These are phyloP conservation scores for Cladophialophora exuberans DNA, from an alignment of 2,329 filamentous ascomycete species.

Conservation along the genomic window DNA sequence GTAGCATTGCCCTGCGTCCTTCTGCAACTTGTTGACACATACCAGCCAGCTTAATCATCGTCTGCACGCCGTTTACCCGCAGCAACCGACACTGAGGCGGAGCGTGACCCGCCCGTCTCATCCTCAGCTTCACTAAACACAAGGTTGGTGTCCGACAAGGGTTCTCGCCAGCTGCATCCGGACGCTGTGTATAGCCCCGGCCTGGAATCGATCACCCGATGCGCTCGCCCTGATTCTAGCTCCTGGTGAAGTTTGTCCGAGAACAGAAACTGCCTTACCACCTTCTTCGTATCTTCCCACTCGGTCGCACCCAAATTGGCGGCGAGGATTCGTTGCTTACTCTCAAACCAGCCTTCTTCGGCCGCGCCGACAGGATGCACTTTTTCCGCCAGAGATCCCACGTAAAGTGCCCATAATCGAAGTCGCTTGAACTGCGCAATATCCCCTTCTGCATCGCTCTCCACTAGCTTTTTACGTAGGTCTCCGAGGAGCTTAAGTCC, in stretches of 20 bases:
- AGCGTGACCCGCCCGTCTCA: conserved; percentile 5
- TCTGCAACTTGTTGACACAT: not conserved
- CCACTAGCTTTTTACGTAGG: conserved; percentile 21
- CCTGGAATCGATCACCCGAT: conserved; percentile 24
- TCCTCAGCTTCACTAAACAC: conserved; percentile 3
- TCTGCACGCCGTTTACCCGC: conserved; percentile 23
- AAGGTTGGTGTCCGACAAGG: conserved; percentile 17
- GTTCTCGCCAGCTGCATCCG: conserved; percentile 32
- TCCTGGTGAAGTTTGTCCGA: conserved; percentile 29
- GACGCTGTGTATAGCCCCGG: conserved; percentile 30
- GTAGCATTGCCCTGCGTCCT: not conserved
- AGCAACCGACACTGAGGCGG: not conserved
- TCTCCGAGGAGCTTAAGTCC: conserved; percentile 28
- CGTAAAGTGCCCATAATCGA: conserved; percentile 30
- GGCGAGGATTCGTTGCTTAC: conserved; percentile 10
- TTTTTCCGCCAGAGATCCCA: conserved; percentile 29
- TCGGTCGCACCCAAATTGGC: conserved; percentile 13
- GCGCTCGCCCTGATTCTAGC: conserved; percentile 19
- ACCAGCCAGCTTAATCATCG: conserved; percentile 7
- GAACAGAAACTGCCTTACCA: conserved; percentile 28
- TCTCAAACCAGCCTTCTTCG: conserved; percentile 24
- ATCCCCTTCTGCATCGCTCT: conserved; percentile 20
- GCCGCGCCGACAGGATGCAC: conserved; percentile 22
- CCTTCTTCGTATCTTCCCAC: conserved; percentile 28
- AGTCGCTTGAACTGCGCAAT: conserved; percentile 14